Percentiles rank a stretch among this genome's conserved stretches.
These are phyloP conservation scores for Paramarasmius palmivorus DNA, from an alignment of 1,284 basidiomycete genomes.

Conservation along the genomic window DNA sequence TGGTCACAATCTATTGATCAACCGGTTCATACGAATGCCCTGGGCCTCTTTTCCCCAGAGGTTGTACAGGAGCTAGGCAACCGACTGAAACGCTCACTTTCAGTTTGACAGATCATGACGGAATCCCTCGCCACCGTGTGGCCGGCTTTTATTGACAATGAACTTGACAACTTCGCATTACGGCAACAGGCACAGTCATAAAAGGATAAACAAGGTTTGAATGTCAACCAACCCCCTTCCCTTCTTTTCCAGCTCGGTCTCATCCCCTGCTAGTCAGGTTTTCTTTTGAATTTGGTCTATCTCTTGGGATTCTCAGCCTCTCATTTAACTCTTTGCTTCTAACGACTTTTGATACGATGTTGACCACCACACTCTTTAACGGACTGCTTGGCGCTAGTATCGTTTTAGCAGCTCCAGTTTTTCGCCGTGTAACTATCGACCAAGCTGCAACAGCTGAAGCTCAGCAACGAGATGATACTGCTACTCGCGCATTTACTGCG, in stretches of 20 bases:
- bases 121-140: neutral
- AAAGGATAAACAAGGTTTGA: conserved; percentile 2
- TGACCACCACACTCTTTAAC: conserved; percentile 19
- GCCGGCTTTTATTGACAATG: neutral
- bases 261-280: conserved; percentile 23
- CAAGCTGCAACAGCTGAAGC: conserved; percentile 21
- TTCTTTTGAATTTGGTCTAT: conserved; percentile 16
- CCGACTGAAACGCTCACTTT: too few species aligned
- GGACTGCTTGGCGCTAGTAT: conserved; percentile 20
- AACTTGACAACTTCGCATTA: neutral
- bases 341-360: conserved; percentile 11
- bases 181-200: conserved; percentile 2
- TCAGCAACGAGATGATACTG: conserved; percentile 18
- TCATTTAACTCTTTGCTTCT: conserved; percentile 8
- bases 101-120: too few species aligned
- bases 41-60: neutral
- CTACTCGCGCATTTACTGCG: conserved; percentile 18
- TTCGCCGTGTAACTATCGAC: conserved; percentile 19
- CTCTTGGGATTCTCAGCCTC: conserved; percentile 5
- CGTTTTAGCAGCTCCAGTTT: conserved; percentile 22
- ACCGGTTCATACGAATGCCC: neutral
- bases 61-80: neutral
- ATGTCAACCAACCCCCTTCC: conserved; percentile 7
- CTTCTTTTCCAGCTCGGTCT: conserved; percentile 9
- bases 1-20: neutral